A percentile compares a stretch with the other conserved stretches of the same genome.
phyloP scores from a whole-genome alignment of 768 basidiomycete genomes.

The Tephrocybe rancida region DNA sequence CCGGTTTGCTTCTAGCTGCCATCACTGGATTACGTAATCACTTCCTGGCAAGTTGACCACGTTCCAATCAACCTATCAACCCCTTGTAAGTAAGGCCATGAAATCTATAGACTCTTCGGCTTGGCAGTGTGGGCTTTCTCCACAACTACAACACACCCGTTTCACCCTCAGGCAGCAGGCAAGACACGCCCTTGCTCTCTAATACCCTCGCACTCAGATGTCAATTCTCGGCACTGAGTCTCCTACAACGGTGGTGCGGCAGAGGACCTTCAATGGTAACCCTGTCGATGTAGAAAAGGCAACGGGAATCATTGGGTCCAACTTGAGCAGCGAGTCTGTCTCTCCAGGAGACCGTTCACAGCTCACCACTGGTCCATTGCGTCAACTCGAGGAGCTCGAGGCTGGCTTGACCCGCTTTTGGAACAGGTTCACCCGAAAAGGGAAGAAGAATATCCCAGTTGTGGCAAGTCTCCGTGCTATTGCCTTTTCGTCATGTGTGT shows the following conservation, averaged over 20 bases:
- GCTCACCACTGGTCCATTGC: neutral
- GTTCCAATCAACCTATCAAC: neutral
- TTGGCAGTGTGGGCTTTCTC: no score
- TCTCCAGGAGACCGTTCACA: neutral
- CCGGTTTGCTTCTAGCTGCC: no score
- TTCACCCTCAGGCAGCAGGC: no score
- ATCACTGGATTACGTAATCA: neutral
- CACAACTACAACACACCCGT: no score
- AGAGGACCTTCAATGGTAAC: constrained; percentile 14
- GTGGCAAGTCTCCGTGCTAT: constrained; percentile 46
- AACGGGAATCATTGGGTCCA: neutral
- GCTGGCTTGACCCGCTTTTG: constrained; percentile 34
- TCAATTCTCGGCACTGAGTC: neutral
- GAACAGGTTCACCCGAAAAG: constrained; percentile 48
- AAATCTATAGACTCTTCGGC: no score
- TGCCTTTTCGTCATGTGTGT: constrained; percentile 53
- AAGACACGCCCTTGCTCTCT: no score
- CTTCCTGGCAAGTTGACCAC: neutral
- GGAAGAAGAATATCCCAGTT: constrained; percentile 46
- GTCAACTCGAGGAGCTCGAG: constrained; percentile 10
- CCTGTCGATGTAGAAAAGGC: constrained; percentile 16
- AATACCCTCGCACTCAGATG: neutral
- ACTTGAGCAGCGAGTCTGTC: neutral
- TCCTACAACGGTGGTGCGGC: constrained; percentile 4
- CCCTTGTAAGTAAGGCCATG: neutral